A percentile compares a stretch with the other conserved stretches of the same genome.
phyloP scores from a whole-genome alignment of 768 basidiomycete genomes.

The Dictyophora rubrovolvata region DNA sequence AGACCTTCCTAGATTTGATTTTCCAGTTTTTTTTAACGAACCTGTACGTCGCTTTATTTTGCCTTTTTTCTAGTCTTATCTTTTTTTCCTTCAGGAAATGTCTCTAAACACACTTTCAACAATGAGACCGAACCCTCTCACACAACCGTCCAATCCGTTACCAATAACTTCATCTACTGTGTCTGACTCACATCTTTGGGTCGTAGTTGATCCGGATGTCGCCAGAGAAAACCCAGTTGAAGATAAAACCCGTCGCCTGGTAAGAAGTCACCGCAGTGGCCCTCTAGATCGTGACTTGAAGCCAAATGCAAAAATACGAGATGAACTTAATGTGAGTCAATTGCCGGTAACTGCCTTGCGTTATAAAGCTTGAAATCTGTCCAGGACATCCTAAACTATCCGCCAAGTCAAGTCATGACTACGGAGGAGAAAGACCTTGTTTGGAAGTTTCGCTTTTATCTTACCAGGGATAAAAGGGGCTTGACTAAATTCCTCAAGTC shows the following conservation, averaged over 20 bases:
- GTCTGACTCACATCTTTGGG: slow-evolving; percentile 71
- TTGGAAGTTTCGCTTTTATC: slow-evolving; percentile 99
- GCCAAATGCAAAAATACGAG: slow-evolving; percentile 90
- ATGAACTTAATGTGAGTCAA: slow-evolving; percentile 72
- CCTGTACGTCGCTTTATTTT: slow-evolving; percentile 38
- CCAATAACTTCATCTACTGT: slow-evolving; percentile 41
- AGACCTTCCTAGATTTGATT: slow-evolving; percentile 92
- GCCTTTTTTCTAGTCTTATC: not conserved
- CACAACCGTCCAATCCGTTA: slow-evolving; percentile 30
- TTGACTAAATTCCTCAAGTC: slow-evolving; percentile 97
- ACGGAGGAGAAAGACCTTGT: slow-evolving; percentile 93
- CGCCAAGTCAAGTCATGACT: slow-evolving; percentile 77
- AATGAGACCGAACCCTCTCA: slow-evolving; percentile 22
- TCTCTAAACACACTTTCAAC: slow-evolving; percentile 24
- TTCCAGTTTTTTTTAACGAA: slow-evolving; percentile 93
- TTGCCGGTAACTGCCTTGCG: not conserved
- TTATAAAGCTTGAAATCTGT: not conserved
- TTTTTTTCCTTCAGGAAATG: slow-evolving; percentile 2
- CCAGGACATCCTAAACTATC: slow-evolving; percentile 83
- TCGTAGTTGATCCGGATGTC: slow-evolving; percentile 83
- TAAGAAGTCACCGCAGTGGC: slow-evolving; percentile 90
- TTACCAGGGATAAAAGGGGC: slow-evolving; percentile 83
- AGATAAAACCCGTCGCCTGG: slow-evolving; percentile 88
- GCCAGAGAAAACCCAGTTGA: slow-evolving; percentile 93
- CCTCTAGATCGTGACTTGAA: slow-evolving; percentile 94